These are phyloP conservation scores for Mortierella sp. DNA, from an alignment of 371 early-diverging fungal genomes.

Conservation along the genomic window DNA sequence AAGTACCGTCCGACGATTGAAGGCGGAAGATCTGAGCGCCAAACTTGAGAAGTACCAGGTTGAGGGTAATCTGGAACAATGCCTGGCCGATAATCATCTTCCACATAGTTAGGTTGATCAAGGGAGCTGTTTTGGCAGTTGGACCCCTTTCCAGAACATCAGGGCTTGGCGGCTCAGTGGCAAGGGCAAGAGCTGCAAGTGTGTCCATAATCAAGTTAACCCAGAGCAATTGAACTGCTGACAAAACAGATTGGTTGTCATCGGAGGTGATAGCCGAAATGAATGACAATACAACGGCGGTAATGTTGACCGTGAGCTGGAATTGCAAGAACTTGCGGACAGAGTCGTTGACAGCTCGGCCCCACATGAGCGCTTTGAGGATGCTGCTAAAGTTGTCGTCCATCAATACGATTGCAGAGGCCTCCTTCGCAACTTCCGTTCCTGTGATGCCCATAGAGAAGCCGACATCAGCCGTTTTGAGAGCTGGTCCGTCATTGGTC, in stretches of 20 bases:
- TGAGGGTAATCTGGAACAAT: constrained; percentile 82
- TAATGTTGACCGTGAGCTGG: constrained; percentile 95
- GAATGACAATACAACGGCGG: constrained; percentile 81
- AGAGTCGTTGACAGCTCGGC: constrained; percentile 93
- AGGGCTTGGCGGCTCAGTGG: constrained; percentile 84
- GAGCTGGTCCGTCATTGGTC: constrained; percentile 97
- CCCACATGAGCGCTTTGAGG: constrained; percentile 93
- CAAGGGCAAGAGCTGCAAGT: constrained; percentile 87
- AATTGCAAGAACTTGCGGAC: constrained; percentile 96
- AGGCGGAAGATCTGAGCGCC: constrained; percentile 77
- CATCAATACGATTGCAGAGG: constrained; percentile 93
- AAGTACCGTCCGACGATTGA: constrained; percentile 51
- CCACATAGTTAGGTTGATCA: constrained; percentile 91
- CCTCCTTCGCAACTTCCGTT: constrained; percentile 97
- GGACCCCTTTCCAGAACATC: constrained; percentile 86
- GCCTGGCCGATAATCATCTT: constrained; percentile 92
- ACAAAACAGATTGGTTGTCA: constrained; percentile 72
- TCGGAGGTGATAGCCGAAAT: constrained; percentile 68
- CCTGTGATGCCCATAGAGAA: constrained; percentile 98
- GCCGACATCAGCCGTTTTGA: constrained; percentile 96
- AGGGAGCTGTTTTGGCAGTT: constrained; percentile 76
- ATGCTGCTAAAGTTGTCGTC: constrained; percentile 96
- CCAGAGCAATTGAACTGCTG: constrained; percentile 91
- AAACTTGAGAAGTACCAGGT: constrained; percentile 65
- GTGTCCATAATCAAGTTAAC: constrained; percentile 93